Conservation (phyloP, 768 basidiomycete genomes). For the Agrocybe praecox region DNA sequence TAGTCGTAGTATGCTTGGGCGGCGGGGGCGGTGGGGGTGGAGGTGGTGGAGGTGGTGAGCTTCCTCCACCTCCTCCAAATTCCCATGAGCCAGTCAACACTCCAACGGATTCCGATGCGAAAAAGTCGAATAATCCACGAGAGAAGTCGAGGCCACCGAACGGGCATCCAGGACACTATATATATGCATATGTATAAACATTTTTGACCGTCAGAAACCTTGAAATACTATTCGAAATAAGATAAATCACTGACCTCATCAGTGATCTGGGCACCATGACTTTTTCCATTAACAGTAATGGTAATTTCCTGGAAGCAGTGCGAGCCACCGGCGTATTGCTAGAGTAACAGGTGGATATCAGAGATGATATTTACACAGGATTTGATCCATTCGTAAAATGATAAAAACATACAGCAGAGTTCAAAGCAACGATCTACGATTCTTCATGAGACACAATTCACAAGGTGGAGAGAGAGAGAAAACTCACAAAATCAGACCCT, state of each 20-base stretch:
- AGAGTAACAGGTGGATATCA: not conserved
- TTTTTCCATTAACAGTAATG: constrained; percentile 50
- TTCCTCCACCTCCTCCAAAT: constrained; percentile 31
- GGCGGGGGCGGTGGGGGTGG: constrained; percentile 16
- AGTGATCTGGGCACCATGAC: constrained; percentile 48
- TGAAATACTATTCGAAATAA: too few relatives aligned
- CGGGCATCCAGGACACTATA: constrained; percentile 45
- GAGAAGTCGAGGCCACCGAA: constrained; percentile 66
- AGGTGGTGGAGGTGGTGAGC: constrained; percentile 16
- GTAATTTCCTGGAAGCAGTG: constrained; percentile 58
- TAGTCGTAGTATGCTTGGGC: constrained; percentile 9
- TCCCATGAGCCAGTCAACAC: constrained; percentile 60
- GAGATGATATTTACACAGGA: not conserved
- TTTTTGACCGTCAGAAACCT: not conserved
- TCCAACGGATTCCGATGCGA: constrained; percentile 46
- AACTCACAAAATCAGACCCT: constrained; percentile 29
- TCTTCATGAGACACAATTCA: not conserved
- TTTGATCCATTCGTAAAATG: too few relatives aligned
- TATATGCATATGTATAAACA: not conserved
- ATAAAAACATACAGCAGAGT: constrained; percentile 19
- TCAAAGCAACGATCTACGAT: constrained; percentile 26
- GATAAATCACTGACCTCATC: constrained; percentile 50
- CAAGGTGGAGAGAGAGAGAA: not conserved
- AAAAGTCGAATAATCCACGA: constrained; percentile 57
- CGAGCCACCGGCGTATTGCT: constrained; percentile 25